Evolutionary conservation across 2,329 filamentous ascomycete genomes (phyloP).

Genomic region (Nothophaeocryptopus gaeumannii): DNA sequence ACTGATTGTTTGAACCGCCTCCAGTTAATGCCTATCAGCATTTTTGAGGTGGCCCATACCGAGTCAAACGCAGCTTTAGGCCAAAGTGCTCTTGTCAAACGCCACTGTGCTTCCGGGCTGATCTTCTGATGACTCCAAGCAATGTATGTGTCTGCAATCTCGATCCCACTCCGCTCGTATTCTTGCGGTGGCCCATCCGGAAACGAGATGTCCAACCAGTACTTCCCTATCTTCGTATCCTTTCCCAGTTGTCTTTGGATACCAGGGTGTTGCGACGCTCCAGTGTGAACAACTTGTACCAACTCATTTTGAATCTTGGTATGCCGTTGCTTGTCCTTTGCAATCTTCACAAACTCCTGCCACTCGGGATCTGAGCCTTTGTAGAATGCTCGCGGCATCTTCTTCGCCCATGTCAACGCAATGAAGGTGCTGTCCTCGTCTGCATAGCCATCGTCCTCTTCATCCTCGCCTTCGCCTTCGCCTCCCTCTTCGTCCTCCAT

Average conservation of each 20-base stretch:
- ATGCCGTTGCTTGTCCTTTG: conserved; percentile 41
- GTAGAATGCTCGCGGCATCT: conserved; percentile 44
- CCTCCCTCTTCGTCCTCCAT: conserved; percentile 19
- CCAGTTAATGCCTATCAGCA: conserved; percentile 37
- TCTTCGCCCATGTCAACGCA: conserved; percentile 47
- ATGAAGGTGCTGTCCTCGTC: conserved; percentile 46
- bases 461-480: conserved; percentile 29
- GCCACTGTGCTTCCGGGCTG: conserved; percentile 41
- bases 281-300: conserved; percentile 35
- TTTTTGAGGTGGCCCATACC: conserved; percentile 35
- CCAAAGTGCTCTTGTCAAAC: conserved; percentile 38
- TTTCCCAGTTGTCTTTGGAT: conserved; percentile 37
- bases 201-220: conserved; percentile 50
- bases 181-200: conserved; percentile 49
- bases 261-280: conserved; percentile 31
- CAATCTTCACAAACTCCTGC: conserved; percentile 49
- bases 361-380: conserved; percentile 54
- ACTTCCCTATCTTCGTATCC: conserved; percentile 41
- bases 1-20: conserved; percentile 37
- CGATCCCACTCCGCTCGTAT: conserved; percentile 48
- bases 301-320: conserved; percentile 43
- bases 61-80: conserved; percentile 38
- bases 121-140: conserved; percentile 42
- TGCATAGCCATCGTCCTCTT: conserved; percentile 34
- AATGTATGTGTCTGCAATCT: conserved; percentile 39